A percentile compares a stretch with the other conserved stretches of the same genome.
phyloP scores from a whole-genome alignment of 2,329 filamentous ascomycete species.

The Ceratocystis variospora region DNA sequence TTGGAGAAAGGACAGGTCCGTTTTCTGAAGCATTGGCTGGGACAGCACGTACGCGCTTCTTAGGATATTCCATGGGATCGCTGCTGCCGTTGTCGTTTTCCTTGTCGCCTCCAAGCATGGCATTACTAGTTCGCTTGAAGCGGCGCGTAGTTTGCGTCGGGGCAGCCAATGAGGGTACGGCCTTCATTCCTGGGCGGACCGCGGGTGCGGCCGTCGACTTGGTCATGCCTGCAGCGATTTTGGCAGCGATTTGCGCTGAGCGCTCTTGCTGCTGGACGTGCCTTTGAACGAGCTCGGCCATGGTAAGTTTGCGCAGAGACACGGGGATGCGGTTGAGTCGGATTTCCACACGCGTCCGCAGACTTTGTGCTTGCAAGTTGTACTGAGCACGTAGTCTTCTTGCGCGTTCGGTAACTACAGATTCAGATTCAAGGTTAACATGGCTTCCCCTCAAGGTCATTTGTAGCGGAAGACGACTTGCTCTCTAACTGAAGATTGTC shows the following conservation, averaged over 20 bases:
- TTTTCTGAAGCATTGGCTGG: conserved; percentile 30
- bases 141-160: conserved; percentile 14
- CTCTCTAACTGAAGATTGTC: conserved; percentile 83
- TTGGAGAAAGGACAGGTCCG: conserved; percentile 61
- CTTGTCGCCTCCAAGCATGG: conserved; percentile 52
- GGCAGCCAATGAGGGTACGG: conserved; percentile 12
- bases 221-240: conserved; percentile 24
- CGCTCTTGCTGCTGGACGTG: conserved; percentile 33
- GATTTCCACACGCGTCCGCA: conserved; percentile 77
- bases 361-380: conserved; percentile 70
- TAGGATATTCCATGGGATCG: conserved; percentile 44
- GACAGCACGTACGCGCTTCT: conserved; percentile 47
- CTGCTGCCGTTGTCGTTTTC: conserved; percentile 48
- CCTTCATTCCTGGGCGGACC: conserved; percentile 20
- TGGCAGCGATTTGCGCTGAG: conserved; percentile 17
- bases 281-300: conserved; percentile 59
- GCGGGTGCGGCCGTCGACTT: conserved; percentile 24
- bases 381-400: conserved; percentile 81
- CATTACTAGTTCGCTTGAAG: conserved; percentile 37
- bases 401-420: conserved; percentile 67
- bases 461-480: conserved; percentile 32
- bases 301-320: conserved; percentile 61
- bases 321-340: conserved; percentile 84
- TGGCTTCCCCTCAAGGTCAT: neutral
- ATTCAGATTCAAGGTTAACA: conserved; percentile 1